Evolutionary conservation across 768 basidiomycete species (phyloP), one percentile per base, ranked within the genome.

Genomic region (Collybia sp.): DNA sequence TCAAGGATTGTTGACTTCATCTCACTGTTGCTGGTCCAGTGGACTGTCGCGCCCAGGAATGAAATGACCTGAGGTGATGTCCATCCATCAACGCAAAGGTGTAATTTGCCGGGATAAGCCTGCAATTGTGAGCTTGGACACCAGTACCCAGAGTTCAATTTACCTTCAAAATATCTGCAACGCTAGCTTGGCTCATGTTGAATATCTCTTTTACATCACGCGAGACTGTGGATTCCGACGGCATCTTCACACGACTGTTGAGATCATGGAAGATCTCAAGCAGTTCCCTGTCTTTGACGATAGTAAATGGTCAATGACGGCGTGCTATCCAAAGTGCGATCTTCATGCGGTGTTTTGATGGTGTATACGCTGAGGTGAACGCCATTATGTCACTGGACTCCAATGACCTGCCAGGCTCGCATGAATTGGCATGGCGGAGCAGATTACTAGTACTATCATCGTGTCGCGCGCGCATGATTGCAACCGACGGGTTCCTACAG

Each of bases 1-100:
- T 60, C 53, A 4, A 58, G 51, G 12, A 57, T 55, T 2, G 55
- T 31, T 3, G 46, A 43, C 12, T 43, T 40, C 30, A 61, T 47
- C 25, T 56, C 38, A 10, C 55, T 58, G 10, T 57, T 42, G 2
- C 39, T 17, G 17, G 58, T 34, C 46, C 53, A 58, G 40, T 54
- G 50, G 8, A 57, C 48, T 3, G 59, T 59, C 5, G 59, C 51
- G 2, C 64, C 61, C 8, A 66, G 52, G 41, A 61, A 62, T 1
- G 55, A 53, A 15, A 56, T 46, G 6, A 60, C 47, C 12, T 62
- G 55, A 1, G 62, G 62, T 1, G 58, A 53, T 0, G 61, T 61
- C 62, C 62, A 65, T 4, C 62, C 60, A 41, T 66, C 62, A 18
- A 64, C 38, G 16, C 58, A 43, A 6, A 63, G 41, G 44, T 64